phyloP scores from a whole-genome alignment of 768 basidiomycete genomes.

The Boletus subcaerulescens region DNA sequence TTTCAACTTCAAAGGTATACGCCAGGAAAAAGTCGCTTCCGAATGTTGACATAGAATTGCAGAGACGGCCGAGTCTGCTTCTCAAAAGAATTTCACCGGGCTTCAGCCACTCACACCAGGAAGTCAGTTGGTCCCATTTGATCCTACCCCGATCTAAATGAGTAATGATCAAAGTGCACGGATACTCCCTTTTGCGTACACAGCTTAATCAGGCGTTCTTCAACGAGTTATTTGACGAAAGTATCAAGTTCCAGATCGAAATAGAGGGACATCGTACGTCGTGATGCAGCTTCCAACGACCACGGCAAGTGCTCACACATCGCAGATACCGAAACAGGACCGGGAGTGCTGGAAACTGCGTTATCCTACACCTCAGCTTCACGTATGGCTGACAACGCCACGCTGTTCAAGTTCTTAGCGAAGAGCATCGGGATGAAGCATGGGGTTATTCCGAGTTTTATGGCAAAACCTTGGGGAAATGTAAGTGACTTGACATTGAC shows the following conservation, averaged over 20 bases:
- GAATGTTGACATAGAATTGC: constrained; percentile 10
- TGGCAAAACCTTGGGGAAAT: constrained; percentile 96
- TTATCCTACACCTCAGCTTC: constrained; percentile 77
- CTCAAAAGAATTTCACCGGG: constrained; percentile 73
- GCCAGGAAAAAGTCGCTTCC: neutral
- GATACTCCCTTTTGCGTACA: constrained; percentile 90
- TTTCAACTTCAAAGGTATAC: constrained; percentile 85
- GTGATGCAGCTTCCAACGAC: neutral
- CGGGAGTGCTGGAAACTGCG: constrained; percentile 85
- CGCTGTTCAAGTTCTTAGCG: constrained; percentile 87
- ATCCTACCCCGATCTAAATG: neutral
- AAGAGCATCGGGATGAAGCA: constrained; percentile 91
- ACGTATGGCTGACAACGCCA: constrained; percentile 88
- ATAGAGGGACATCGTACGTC: constrained; percentile 84
- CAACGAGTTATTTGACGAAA: constrained; percentile 79
- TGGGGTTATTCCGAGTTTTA: constrained; percentile 91
- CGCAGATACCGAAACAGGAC: constrained; percentile 88
- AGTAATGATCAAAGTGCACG: constrained; percentile 68
- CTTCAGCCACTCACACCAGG: constrained; percentile 86
- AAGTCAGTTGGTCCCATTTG: constrained; percentile 53
- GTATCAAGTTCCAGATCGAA: constrained; percentile 65
- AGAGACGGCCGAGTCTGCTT: constrained; percentile 79
- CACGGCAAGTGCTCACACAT: neutral
- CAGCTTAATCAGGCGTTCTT: constrained; percentile 91
- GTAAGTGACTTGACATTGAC: constrained; percentile 42